Base-by-base conservation (phyloP, 352 stramenopile species). In the Globisporangium nodosum region DNA sequence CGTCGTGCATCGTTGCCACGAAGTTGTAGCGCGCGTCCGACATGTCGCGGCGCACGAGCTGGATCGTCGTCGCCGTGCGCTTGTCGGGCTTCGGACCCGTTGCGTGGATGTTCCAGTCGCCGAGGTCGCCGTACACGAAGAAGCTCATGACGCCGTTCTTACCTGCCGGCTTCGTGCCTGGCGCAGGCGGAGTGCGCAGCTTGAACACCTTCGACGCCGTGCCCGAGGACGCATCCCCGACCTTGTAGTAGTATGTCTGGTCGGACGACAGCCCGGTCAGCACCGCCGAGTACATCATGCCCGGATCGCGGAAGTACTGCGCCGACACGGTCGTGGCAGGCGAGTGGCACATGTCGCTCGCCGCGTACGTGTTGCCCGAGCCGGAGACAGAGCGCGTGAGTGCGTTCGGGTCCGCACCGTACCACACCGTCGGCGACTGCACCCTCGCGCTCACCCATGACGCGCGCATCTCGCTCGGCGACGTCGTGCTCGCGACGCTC, bases 111-210 rank as follows among this genome's bases (percentile, higher is more conserved):
- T 42, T 53, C 24, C 27, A 53, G 48, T 78, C 81, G 33, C 82
- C 82, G 53, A 91, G 68, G 66, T 94, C 83, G 20, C 63, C 86
- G 54, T 81, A 87, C 30, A 85, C 72, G 46, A 94, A 71, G 53
- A 82, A 93, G 39, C 70, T 78, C 53, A 77, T 62, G 20, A 87
- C 27, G 74, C 72, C 5, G 66, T 81, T 52, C 66, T 76, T 21
- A 54, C 65, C 6, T 72, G 76, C 31, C 82, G 54, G 62, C 40
- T 20, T 40, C 13, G 18, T 39, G n/a, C 5, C 9, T 27, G 30
- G 13, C 33, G 35, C 8, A 3, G 63, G 63, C 6, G 60, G 52
- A 18, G 43, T 48, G 16, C 18, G 43, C 7, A 48, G 5, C 39
- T 43, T 48, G 52, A 64, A 71, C 2, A 69, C 54, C 5, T 15